Evolutionary conservation across 2,329 filamentous ascomycete species (phyloP).

Genomic region (Endoconidiophora polonica): DNA sequence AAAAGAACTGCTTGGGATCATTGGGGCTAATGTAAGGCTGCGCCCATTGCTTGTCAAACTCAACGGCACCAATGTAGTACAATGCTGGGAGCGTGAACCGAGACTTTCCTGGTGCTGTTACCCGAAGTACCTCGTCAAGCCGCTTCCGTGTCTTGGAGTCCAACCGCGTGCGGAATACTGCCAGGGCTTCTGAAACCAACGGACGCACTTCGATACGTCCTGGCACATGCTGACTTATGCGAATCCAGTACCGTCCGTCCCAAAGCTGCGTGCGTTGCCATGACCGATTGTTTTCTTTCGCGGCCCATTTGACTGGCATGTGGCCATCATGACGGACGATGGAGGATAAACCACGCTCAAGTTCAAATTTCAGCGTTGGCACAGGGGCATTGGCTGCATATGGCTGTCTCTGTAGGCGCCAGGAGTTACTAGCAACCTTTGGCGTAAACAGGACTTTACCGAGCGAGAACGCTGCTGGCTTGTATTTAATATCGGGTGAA

Average conservation of each 20-base stretch:
- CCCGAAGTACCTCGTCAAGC: slow-evolving; percentile 28
- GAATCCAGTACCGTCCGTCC: slow-evolving; percentile 48
- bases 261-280: slow-evolving; percentile 27
- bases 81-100: slow-evolving; percentile 39
- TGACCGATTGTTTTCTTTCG: not conserved
- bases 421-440: slow-evolving; percentile 26
- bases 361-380: slow-evolving; percentile 20
- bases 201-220: slow-evolving; percentile 29
- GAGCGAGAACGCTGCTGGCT: slow-evolving; percentile 22
- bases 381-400: slow-evolving; percentile 28
- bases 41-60: not conserved
- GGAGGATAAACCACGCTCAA: not conserved
- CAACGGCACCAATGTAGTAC: slow-evolving; percentile 22
- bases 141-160: slow-evolving; percentile 17
- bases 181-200: slow-evolving; percentile 27
- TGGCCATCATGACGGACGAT: not conserved
- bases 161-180: slow-evolving; percentile 31
- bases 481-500: slow-evolving; percentile 11
- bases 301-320: no score
- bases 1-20: not conserved
- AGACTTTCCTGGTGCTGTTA: slow-evolving; percentile 36
- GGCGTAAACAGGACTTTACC: slow-evolving; percentile 25
- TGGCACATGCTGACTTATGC: slow-evolving; percentile 27
- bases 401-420: slow-evolving; percentile 31
- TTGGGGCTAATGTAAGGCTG: no score